Evolutionary conservation across 2,329 filamentous ascomycete species (phyloP).

Genomic region (Aspergillus melleus): DNA sequence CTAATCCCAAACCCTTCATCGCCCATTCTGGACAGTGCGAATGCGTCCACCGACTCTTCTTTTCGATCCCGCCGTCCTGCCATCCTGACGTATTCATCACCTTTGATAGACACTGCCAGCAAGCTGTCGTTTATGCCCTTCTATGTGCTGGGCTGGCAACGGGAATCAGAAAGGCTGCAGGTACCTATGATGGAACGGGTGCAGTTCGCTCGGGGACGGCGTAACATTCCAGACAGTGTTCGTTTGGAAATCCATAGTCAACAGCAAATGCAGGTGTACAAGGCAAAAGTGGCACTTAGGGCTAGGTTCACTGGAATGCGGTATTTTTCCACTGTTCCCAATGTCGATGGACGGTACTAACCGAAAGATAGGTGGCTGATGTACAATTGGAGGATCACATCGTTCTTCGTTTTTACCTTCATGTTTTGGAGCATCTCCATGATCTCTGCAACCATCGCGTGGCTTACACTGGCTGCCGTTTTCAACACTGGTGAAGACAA

Average conservation of each 20-base stretch:
- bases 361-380: constrained; percentile 66
- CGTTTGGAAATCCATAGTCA: constrained; percentile 70
- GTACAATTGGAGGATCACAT: constrained; percentile 75
- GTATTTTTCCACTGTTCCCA: constrained; percentile 30
- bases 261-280: constrained; percentile 74
- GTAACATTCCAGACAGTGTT: constrained; percentile 54
- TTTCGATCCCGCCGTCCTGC: constrained; percentile 71
- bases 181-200: constrained; percentile 74
- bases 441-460: constrained; percentile 64
- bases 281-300: constrained; percentile 65
- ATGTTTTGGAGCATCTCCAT: constrained; percentile 79
- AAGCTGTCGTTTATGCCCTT: constrained; percentile 66
- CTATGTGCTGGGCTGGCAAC: constrained; percentile 65
- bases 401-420: constrained; percentile 66
- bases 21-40: constrained; percentile 27
- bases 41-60: constrained; percentile 47
- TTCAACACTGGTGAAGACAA: constrained; percentile 27
- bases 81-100: constrained; percentile 76
- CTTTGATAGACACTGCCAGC: constrained; percentile 62
- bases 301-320: constrained; percentile 74
- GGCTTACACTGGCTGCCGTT: constrained; percentile 56
- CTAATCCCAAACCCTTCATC: constrained; percentile 57
- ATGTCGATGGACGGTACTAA: constrained; percentile 17
- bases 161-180: constrained; percentile 63
- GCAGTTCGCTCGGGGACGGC: constrained; percentile 59